phyloP scores from a whole-genome alignment of 345 rosid genomes.

The Melastoma malabathricum region DNA sequence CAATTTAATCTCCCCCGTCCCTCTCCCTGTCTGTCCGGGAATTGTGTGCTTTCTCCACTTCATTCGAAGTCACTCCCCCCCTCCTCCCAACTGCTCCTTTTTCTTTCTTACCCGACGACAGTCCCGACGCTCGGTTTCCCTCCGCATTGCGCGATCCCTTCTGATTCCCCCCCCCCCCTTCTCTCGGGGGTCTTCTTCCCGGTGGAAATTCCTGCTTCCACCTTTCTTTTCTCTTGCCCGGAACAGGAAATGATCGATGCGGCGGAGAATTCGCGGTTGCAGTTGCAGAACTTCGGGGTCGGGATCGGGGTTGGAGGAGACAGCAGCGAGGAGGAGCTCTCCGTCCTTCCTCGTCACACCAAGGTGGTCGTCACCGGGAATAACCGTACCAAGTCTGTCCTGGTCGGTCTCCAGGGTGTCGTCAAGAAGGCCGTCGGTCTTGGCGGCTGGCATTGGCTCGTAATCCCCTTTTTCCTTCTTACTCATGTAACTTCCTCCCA shows the following conservation, averaged over 20 bases:
- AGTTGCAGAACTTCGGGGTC: slow-evolving; percentile 62
- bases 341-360: slow-evolving; percentile 92
- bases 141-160: no score
- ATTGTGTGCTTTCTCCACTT: no score
- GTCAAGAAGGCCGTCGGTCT: slow-evolving; percentile 97
- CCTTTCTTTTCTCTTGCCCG: not conserved
- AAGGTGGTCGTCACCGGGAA: slow-evolving; percentile 97
- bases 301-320: slow-evolving; percentile 46
- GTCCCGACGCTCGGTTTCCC: no score
- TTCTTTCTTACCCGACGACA: no score
- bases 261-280: slow-evolving; percentile 64
- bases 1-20: no score
- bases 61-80: no score
- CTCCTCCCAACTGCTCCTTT: no score
- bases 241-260: slow-evolving; percentile 42
- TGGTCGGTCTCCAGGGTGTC: slow-evolving; percentile 91
- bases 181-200: not conserved
- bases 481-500: slow-evolving; percentile 2
- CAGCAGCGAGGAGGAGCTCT: slow-evolving; percentile 89
- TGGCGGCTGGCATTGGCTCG: slow-evolving; percentile 99
- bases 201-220: not conserved
- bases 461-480: slow-evolving; percentile 9
- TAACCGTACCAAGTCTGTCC: slow-evolving; percentile 93
- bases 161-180: not conserved
- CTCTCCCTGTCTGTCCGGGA: no score